These are phyloP conservation scores for Pythium rhizo-oryzae DNA, from an alignment of 352 stramenopile genomes.

Conservation along the genomic window DNA sequence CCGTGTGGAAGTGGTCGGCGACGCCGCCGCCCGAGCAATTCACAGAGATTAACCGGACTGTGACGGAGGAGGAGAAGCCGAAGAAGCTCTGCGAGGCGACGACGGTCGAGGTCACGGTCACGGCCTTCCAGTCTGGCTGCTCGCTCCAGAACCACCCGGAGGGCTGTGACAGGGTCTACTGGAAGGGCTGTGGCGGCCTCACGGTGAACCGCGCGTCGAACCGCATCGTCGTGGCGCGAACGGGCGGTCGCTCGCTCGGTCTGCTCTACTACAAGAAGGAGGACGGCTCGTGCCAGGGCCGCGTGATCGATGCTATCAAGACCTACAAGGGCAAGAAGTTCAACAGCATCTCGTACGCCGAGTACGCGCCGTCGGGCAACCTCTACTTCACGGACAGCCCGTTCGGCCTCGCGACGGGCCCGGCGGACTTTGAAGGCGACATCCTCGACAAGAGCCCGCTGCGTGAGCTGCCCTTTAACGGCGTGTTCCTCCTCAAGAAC, in stretches of 20 bases:
- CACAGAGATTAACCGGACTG: conserved; percentile 36
- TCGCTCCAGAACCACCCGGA: conserved; percentile 83
- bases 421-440: conserved; percentile 61
- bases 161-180: conserved; percentile 73
- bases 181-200: conserved; percentile 81
- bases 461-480: conserved; percentile 82
- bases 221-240: conserved; percentile 75
- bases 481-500: conserved; percentile 71
- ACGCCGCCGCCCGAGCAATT: conserved; percentile 36
- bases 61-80: conserved; percentile 62
- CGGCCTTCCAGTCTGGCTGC: conserved; percentile 78
- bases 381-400: conserved; percentile 84
- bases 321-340: conserved; percentile 79
- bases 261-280: conserved; percentile 66
- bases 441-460: conserved; percentile 66
- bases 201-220: conserved; percentile 64
- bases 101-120: conserved; percentile 54
- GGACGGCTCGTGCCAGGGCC: conserved; percentile 54
- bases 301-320: conserved; percentile 75
- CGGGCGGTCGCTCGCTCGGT: conserved; percentile 70
- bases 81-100: conserved; percentile 32
- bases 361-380: conserved; percentile 64
- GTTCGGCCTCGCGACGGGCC: conserved; percentile 66
- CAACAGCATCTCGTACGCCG: conserved; percentile 72
- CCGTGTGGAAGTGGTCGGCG: conserved; percentile 74